Conservation (phyloP, 2,329 filamentous ascomycete genomes). For the Fusarium marasasianum region DNA sequence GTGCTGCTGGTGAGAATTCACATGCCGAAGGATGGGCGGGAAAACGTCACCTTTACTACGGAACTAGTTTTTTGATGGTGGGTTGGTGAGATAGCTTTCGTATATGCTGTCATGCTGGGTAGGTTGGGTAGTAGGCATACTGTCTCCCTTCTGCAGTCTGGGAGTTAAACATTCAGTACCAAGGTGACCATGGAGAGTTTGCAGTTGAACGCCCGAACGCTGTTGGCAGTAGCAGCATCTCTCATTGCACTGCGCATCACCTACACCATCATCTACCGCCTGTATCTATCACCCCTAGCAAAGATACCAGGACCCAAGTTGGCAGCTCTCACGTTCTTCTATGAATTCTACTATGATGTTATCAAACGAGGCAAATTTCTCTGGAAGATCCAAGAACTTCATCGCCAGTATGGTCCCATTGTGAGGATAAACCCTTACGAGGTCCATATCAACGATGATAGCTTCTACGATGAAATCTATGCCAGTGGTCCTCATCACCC, state of each 20-base stretch:
- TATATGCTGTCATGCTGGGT: not conserved
- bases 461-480: not conserved
- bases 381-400: not conserved
- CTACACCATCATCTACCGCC: not conserved
- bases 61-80: not conserved
- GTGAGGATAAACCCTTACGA: not conserved
- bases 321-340: not conserved
- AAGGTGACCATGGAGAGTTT: not conserved
- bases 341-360: conserved; percentile 3
- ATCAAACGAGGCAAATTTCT: not conserved
- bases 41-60: not conserved
- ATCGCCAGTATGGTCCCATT: not conserved
- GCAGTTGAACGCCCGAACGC: not conserved
- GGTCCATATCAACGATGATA: not conserved
- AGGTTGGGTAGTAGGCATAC: not conserved
- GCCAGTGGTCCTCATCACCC: not conserved
- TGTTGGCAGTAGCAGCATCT: not conserved
- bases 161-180: fast-evolving
- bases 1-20: not conserved
- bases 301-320: not conserved
- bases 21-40: not conserved
- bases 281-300: not conserved
- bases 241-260: not conserved
- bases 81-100: not conserved
- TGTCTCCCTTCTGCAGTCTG: no score